These are phyloP conservation scores for Eudorina sp. DNA, from an alignment of 139 green algal species.

Conservation along the genomic window DNA sequence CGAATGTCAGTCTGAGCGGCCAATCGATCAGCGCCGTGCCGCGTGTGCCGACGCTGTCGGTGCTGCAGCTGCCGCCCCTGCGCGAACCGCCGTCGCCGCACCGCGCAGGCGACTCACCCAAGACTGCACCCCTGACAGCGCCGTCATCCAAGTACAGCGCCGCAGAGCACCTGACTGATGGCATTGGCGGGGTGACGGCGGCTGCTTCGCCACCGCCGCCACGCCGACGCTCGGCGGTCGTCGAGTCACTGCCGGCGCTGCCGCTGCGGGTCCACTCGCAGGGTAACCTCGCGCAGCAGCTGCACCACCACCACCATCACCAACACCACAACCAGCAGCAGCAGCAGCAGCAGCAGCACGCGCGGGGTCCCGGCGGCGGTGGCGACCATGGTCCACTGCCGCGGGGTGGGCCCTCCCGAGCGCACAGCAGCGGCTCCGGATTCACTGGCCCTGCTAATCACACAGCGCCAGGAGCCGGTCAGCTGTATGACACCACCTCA, in stretches of 20 bases:
- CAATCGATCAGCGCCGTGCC: background rate
- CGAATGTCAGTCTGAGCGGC: background rate
- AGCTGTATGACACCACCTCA: too few species aligned
- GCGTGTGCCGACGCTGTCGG: background rate
- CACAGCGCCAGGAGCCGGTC: too few species aligned
- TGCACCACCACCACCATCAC: too few species aligned
- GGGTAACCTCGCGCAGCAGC: background rate
- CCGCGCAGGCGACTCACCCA: background rate
- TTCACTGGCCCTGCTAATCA: too few species aligned
- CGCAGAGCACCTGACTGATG: background rate
- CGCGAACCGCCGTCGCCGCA: background rate
- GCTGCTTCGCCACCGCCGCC: background rate
- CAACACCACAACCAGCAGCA: background rate
- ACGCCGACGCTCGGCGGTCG: background rate
- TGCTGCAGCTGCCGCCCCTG: slow-evolving; percentile 4
- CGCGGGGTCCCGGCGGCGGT: background rate
- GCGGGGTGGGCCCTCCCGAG: background rate
- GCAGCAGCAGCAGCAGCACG: background rate
- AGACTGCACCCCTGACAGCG: background rate
- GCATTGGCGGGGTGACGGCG: too few species aligned
- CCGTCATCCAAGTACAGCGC: background rate
- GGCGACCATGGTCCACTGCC: background rate
- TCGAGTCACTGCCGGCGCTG: slow-evolving; percentile 1
- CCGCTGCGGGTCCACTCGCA: background rate
- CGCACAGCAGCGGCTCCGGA: background rate